These are phyloP conservation scores for Daedaleopsis nitida DNA, from an alignment of 768 basidiomycete species.

Conservation along the genomic window DNA sequence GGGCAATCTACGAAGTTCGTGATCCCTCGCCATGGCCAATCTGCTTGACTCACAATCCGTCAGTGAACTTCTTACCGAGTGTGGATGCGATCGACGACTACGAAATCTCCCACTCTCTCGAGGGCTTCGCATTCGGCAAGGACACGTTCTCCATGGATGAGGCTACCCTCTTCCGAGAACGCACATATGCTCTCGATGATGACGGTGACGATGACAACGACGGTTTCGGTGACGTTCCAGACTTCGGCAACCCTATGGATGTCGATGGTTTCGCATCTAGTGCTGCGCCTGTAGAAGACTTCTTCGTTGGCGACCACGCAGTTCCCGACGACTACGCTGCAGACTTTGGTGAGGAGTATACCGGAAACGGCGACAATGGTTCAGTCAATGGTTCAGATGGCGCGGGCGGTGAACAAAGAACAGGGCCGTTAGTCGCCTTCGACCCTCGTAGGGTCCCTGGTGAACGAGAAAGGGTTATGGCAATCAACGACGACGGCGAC, in stretches of 20 bases:
- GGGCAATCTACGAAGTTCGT: conserved; percentile 60
- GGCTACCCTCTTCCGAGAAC: conserved; percentile 58
- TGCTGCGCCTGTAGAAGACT: conserved; percentile 54
- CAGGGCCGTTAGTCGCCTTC: conserved; percentile 70
- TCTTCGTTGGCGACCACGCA: conserved; percentile 66
- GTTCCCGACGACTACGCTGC: conserved; percentile 47
- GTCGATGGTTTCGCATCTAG: conserved; percentile 39
- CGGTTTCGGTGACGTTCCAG: conserved; percentile 39
- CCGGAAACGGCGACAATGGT: conserved; percentile 48
- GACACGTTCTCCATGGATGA: conserved; percentile 65
- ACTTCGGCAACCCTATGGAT: conserved; percentile 38
- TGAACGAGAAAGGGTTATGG: conserved; percentile 82
- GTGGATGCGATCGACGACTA: conserved; percentile 61
- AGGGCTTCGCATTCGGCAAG: conserved; percentile 81
- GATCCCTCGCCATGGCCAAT: neutral
- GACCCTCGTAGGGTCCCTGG: conserved; percentile 81
- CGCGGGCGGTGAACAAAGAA: conserved; percentile 29
- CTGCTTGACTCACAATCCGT: conserved; percentile 7
- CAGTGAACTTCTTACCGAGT: conserved; percentile 76
- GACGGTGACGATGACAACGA: conserved; percentile 47
- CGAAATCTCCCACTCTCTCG: conserved; percentile 80
- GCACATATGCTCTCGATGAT: conserved; percentile 41
- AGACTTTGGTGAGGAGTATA: conserved; percentile 40
- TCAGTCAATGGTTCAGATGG: conserved; percentile 44
- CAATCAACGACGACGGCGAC: conserved; percentile 72